A percentile compares a stretch with the other conserved stretches of the same genome.
Conservation (phyloP, 495 filamentous ascomycete species). For the Aspergillus ellipticus region DNA sequence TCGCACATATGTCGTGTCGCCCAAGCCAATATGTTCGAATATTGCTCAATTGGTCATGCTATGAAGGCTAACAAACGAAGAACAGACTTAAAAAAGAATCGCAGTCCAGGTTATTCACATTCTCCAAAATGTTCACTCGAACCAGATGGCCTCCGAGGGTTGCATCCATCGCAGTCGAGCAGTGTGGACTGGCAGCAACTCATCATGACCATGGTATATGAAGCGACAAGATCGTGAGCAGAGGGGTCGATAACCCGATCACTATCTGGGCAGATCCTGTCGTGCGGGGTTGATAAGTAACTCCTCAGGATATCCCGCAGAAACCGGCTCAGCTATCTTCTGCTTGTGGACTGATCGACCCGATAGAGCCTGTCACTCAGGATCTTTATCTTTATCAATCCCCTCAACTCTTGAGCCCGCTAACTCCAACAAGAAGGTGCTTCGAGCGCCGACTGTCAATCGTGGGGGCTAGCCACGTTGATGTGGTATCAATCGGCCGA, state of each 20-base stretch:
- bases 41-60: neutral
- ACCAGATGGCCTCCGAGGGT: too few relatives aligned
- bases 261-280: neutral
- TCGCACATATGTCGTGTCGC: neutral
- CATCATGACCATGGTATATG: neutral
- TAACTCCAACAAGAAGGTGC: neutral
- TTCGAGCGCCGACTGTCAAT: neutral
- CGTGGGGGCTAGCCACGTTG: neutral
- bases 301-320: neutral
- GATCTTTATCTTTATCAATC: neutral
- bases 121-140: neutral
- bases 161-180: neutral
- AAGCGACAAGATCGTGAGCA: neutral
- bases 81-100: neutral
- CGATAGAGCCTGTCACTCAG: neutral
- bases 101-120: neutral
- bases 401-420: neutral
- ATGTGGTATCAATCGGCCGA: neutral
- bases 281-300: slow-evolving; percentile 9
- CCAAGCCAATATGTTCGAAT: neutral
- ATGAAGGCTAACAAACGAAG: neutral
- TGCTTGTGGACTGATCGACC: neutral
- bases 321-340: neutral
- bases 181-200: neutral
- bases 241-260: neutral